A percentile compares a stretch with the other conserved stretches of the same genome.
Evolutionary conservation across 495 filamentous ascomycete genomes (phyloP).

Genomic region (Trichoderma gamsii): DNA sequence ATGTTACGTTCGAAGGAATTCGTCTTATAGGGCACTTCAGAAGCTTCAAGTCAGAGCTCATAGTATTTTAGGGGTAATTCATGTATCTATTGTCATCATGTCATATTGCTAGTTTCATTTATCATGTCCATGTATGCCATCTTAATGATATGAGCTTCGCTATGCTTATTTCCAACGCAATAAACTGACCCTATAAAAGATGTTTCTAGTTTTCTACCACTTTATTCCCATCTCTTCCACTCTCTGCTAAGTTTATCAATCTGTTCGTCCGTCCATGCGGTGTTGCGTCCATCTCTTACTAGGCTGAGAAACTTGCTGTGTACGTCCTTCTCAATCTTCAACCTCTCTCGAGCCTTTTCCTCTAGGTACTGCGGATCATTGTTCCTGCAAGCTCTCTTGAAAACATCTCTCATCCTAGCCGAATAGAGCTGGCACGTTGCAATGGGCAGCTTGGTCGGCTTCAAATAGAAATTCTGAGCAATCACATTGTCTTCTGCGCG

Average conservation of each 20-base stretch:
- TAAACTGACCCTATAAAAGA: neutral
- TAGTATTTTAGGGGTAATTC: neutral
- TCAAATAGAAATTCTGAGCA: conserved; percentile 52
- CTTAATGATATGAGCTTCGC: neutral
- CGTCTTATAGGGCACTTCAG: neutral
- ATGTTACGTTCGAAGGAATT: neutral
- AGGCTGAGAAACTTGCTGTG: conserved; percentile 27
- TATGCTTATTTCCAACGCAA: neutral
- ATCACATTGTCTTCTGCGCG: conserved; percentile 45
- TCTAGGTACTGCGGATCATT: conserved; percentile 53
- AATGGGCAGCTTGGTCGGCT: conserved; percentile 39
- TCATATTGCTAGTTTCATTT: neutral
- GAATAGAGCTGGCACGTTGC: conserved; percentile 69
- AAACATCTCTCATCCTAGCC: conserved; percentile 63
- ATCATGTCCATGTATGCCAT: neutral
- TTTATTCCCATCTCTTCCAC: conserved; percentile 52
- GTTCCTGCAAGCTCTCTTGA: conserved; percentile 50
- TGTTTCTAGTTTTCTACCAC: no score
- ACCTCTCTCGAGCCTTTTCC: conserved; percentile 41
- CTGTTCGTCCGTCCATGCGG: conserved; percentile 44
- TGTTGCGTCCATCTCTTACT: conserved; percentile 36
- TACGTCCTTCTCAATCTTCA: conserved; percentile 31
- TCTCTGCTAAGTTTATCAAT: conserved; percentile 42
- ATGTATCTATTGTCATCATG: neutral
- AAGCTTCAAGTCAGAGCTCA: neutral